Base-by-base conservation (phyloP, 805 yeast species). In the Zygoascus tannicola region DNA sequence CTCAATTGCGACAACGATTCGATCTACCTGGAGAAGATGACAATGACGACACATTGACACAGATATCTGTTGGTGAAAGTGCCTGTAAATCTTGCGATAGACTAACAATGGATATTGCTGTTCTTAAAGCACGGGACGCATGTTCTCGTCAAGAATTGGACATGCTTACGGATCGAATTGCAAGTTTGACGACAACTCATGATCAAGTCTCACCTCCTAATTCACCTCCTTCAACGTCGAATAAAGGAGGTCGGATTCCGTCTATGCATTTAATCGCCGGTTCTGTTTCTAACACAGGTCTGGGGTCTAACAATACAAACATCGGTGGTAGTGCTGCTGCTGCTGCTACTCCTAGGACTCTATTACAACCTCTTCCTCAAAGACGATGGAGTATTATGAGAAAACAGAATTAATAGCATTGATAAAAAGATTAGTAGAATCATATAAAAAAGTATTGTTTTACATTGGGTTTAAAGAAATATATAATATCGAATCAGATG, bases 141-240 rank as follows among this genome's bases (percentile, higher is more conserved):
- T 45, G 50, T 38, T 60, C 62, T 4, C 48, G 57, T 20, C 56
- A 55, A 41, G 56, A 54, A 38, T 41, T 56, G 35, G 63, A 60
- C 30, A 56, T 52, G 36, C 48, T 57, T 16, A 50, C 38, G 16
- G 55, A 49, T 37, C 41, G 44, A 38, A 32, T 54, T 3, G 40
- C 40, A n/a, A 8, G 14, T n/a, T 19, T 37, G 10, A 26, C 10
- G 7, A 12, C 30, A 8, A 26, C 7, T 12, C 7, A 26, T 12
- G 30, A 12, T 12, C 30, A 26, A 26, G 12, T 26, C 30, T 26
- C 30, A 8, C 30, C 30, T 7, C 30, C 30, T 26, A 12, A 26
- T 26, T 26, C 30, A 7, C 30, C 30, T 26, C 10, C 7, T 8
- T 8, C 30, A 12, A 12, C 7, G 12, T 26, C 30, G 12, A 7